These are phyloP conservation scores for Desmodesmus armatus DNA, from an alignment of 139 green algal species.

Conservation along the genomic window DNA sequence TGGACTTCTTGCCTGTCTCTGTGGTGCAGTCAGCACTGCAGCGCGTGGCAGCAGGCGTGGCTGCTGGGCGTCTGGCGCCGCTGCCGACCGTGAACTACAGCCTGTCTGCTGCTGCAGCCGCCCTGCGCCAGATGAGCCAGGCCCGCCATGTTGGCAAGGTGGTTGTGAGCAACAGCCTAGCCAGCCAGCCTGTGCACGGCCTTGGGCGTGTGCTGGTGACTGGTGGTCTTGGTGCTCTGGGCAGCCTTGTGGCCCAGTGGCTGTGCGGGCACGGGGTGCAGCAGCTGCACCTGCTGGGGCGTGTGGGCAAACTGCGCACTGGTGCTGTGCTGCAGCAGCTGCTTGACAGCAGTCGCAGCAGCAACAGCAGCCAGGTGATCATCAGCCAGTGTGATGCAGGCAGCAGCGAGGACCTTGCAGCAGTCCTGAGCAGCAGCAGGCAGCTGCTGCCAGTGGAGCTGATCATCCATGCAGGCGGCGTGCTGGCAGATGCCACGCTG, in stretches of 20 bases:
- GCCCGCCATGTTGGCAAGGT: constrained; percentile 90
- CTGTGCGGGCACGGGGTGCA: constrained; percentile 44
- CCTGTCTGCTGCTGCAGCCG: constrained; percentile 62
- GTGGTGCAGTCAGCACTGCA: constrained; percentile 63
- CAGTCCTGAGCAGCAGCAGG: constrained; percentile 23
- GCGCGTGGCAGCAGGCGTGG: constrained; percentile 47
- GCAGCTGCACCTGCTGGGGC: constrained; percentile 65
- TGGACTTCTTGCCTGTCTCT: constrained; percentile 87
- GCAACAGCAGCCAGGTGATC: constrained; percentile 35
- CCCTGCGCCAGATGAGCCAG: constrained; percentile 86
- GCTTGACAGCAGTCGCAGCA: not conserved
- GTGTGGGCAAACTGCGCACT: constrained; percentile 46
- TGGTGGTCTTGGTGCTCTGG: constrained; percentile 78
- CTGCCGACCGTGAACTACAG: constrained; percentile 57
- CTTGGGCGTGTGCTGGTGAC: constrained; percentile 65
- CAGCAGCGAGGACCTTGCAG: constrained; percentile 29
- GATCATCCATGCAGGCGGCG: constrained; percentile 72
- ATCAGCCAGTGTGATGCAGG: constrained; percentile 45
- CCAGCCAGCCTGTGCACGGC: not conserved
- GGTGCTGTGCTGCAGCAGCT: not conserved
- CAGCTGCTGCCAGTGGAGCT: constrained; percentile 24
- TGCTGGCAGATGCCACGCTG: constrained; percentile 70
- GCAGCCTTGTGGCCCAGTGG: constrained; percentile 73
- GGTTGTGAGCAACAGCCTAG: constrained; percentile 59
- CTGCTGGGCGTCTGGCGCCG: constrained; percentile 51